phyloP scores from a whole-genome alignment of 768 basidiomycete genomes.

The Mycena galopus region DNA sequence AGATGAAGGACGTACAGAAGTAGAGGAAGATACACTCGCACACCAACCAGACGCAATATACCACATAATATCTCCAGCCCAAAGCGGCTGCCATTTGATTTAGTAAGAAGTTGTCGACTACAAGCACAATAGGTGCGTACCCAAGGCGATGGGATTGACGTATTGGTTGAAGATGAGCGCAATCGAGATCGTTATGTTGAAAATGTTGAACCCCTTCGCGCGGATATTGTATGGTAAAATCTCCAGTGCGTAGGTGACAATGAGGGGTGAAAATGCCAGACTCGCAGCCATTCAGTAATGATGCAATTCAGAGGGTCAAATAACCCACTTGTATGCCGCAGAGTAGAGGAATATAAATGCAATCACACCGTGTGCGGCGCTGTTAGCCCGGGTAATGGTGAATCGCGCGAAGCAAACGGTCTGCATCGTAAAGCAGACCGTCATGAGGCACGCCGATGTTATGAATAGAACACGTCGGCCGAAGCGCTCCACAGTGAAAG shows the following conservation, averaged over 20 bases:
- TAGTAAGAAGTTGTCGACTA: not conserved
- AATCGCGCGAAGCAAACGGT: slow-evolving; percentile 73
- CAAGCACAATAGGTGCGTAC: slow-evolving; percentile 33
- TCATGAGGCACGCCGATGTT: slow-evolving; percentile 69
- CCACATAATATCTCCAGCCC: slow-evolving; percentile 84
- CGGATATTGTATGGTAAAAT: slow-evolving; percentile 87
- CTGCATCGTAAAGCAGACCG: slow-evolving; percentile 75
- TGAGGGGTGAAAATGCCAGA: slow-evolving; percentile 66
- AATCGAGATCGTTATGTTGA: slow-evolving; percentile 82
- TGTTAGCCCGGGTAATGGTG: slow-evolving; percentile 50
- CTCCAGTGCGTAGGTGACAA: slow-evolving; percentile 90
- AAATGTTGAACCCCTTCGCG: slow-evolving; percentile 87
- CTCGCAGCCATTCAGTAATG: not conserved
- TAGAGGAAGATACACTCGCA: slow-evolving; percentile 56
- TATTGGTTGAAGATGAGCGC: slow-evolving; percentile 93
- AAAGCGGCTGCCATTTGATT: slow-evolving; percentile 41
- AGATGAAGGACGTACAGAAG: too few relatives aligned
- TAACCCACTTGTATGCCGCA: slow-evolving; percentile 78
- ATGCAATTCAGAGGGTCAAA: too few relatives aligned
- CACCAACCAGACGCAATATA: slow-evolving; percentile 78
- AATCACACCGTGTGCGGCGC: slow-evolving; percentile 77
- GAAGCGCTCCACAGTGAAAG: slow-evolving; percentile 71
- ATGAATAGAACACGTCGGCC: slow-evolving; percentile 82
- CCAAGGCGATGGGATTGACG: slow-evolving; percentile 84
- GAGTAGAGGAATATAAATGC: slow-evolving; percentile 89